phyloP scores from a whole-genome alignment of 495 filamentous ascomycete species.

The Aspergillus incahuasiensis region DNA sequence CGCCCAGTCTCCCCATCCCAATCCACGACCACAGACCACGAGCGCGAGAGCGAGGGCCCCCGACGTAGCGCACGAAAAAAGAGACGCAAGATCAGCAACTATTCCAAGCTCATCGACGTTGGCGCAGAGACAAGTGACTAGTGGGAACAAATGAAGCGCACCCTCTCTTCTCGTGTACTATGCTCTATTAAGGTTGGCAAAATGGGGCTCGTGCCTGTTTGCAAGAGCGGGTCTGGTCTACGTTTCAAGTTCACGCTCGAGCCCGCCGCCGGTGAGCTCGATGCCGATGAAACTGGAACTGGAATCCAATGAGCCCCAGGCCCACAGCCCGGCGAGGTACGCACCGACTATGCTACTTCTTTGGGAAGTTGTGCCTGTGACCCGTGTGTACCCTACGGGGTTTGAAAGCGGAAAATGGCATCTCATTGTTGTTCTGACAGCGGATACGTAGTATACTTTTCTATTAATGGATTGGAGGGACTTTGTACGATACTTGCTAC shows the following conservation, averaged over 20 bases:
- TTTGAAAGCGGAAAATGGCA: not conserved
- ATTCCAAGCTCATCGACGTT: constrained; percentile 24
- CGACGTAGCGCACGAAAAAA: constrained; percentile 20
- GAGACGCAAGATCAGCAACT: constrained; percentile 30
- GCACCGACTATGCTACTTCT: not conserved
- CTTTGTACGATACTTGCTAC: not conserved
- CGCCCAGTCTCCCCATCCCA: not conserved
- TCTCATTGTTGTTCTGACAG: not conserved
- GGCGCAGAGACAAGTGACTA: constrained; percentile 21
- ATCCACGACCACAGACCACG: not conserved
- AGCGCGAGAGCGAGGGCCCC: not conserved
- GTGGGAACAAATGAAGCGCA: constrained; percentile 16
- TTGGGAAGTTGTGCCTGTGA: not conserved
- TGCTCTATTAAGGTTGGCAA: not conserved
- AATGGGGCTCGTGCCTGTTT: not conserved
- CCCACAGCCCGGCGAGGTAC: not conserved
- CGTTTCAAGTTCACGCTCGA: not conserved
- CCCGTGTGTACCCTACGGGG: not conserved
- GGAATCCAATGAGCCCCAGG: not conserved
- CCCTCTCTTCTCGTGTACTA: not conserved
- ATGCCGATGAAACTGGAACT: not conserved
- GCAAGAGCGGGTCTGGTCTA: not conserved
- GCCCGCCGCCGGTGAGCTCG: not conserved
- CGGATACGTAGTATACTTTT: not conserved
- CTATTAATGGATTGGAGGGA: not conserved